phyloP scores from a whole-genome alignment of 192 early-diverging fungal genomes.

The Backusella sp. region DNA sequence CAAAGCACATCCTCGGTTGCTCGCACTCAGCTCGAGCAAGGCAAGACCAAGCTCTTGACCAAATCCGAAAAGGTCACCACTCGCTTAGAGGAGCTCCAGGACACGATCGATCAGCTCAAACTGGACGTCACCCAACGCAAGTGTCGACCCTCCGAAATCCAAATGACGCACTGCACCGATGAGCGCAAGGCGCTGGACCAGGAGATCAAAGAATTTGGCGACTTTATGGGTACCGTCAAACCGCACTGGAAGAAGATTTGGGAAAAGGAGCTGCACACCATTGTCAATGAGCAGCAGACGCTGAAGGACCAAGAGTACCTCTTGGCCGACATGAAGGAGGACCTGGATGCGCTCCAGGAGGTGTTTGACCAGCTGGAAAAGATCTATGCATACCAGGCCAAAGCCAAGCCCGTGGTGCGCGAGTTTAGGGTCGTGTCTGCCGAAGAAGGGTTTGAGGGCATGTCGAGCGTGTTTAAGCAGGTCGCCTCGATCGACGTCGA shows the following conservation, averaged over 20 bases:
- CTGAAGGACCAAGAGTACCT: constrained; percentile 77
- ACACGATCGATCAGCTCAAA: constrained; percentile 70
- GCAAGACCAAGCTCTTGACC: constrained; percentile 45
- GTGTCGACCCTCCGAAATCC: constrained; percentile 52
- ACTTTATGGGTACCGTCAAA: constrained; percentile 60
- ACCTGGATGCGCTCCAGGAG: constrained; percentile 55
- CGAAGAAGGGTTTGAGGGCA: constrained; percentile 63
- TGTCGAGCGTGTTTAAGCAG: constrained; percentile 67
- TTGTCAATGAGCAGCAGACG: constrained; percentile 77
- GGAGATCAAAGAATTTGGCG: constrained; percentile 53
- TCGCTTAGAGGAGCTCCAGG: constrained; percentile 59
- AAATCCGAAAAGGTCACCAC: constrained; percentile 47
- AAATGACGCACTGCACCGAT: constrained; percentile 52
- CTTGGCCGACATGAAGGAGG: constrained; percentile 67
- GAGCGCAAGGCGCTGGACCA: constrained; percentile 50
- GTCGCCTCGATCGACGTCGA: constrained; percentile 68
- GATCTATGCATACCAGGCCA: constrained; percentile 55
- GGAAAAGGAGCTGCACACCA: constrained; percentile 81
- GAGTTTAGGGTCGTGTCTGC: constrained; percentile 53
- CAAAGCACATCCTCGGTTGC: not conserved
- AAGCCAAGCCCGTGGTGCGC: constrained; percentile 37
- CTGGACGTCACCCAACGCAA: constrained; percentile 70
- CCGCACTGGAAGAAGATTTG: constrained; percentile 81
- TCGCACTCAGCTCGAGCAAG: constrained; percentile 47
- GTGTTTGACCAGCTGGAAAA: constrained; percentile 62